Base-by-base conservation (phyloP, 148 eudicot genomes). In the Vaccinium vitisidaea region DNA sequence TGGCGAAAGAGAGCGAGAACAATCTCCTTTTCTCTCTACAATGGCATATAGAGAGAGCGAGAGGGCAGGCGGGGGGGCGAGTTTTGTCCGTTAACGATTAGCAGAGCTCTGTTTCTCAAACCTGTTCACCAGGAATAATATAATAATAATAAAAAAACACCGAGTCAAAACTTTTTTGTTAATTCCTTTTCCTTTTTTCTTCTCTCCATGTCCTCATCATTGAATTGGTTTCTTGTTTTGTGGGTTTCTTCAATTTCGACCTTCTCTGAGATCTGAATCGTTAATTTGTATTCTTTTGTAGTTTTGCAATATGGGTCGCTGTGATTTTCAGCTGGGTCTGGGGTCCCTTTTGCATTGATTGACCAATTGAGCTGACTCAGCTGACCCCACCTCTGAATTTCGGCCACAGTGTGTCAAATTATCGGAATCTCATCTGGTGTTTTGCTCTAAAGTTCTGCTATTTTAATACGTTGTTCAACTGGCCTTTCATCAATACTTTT, bases 331-430 rank as follows among this genome's bases (percentile, higher is more conserved):
- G 18, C 59, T 53, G 52, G 77, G 75, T 67, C 36, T 7, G 59
- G 36, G 59, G 50, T 52, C 71, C 12, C 43, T 18, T 74, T 74
- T 39, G 50, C 0, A 73, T 53, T 71, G 52, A 48, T 73, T 73
- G 84, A n/a, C 32, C 55, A 3, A 13, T 71, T 82, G 52, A 53
- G 77, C 50, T 71, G 61, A 63, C 70, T 59, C 65, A 59, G 10
- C 65, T 59, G 65, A 82, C 84, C 84, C 65, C 78, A 83, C 84
- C 7, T 36, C 8, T 5, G 27, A 73, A 65, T 83, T 52, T 83
- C 12, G 48, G 79, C 49, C 13, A 53, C 79, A 83, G 67, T 23
- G 14, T 8, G 77, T 50, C 78, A 83, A 46, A 39, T 30, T 82
- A 14, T 55, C 84, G 75, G 5, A 73, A 82, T 61, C 27, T 70